Base-by-base conservation (phyloP, 352 stramenopile genomes). In the Pythium brassicae region DNA sequence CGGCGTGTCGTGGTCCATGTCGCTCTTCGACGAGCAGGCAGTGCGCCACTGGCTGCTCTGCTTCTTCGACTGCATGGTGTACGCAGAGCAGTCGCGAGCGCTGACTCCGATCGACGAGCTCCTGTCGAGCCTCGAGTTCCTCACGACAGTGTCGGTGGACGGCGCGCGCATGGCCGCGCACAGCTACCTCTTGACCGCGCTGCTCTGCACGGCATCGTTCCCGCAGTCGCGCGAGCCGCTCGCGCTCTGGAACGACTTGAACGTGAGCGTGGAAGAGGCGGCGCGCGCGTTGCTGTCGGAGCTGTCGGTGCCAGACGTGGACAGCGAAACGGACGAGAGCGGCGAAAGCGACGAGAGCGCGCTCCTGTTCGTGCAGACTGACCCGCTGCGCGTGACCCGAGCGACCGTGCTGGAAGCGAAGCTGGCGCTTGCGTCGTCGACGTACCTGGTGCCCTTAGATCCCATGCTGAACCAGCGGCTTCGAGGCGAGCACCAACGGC, bases 151-250 rank as follows among this genome's bases (percentile, higher is more conserved):
- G 29, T 15, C 43, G 8, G 64, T 19, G 19, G 19, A 50, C 20
- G 42, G 42, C 14, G 19, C 3, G 2, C 47, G 26, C 50, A 39
- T 61, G 44, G 12, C 40, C n/a, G 39, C 54, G 5, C n/a, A 70
- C 19, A 68, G 64, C 29, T 85, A 71, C 39, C 69, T 68, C 61
- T 26, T 85, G 25, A 57, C 50, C 20, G 72, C 69, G 11, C 45
- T 85, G 44, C 50, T 85, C 4, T 75, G 74, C 32, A 82, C 68
- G 14, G 59, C 62, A n/a, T 32, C 67, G n/a, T 55, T 81, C 51
- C 46, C 70, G 12, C 37, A 67, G 37, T 65, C 56, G 12, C 47
- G 52, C 19, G 27, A 53, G 4, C 40, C 42, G 2, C 47, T 51
- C 10, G 39, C 17, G n/a, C 9, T 68, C 65, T 54, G 43, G 44